Percentiles rank a stretch among this genome's conserved stretches.
These are phyloP conservation scores for Toxoplasma gondii DNA, from an alignment of 169 alveolate species.

Conservation along the genomic window DNA sequence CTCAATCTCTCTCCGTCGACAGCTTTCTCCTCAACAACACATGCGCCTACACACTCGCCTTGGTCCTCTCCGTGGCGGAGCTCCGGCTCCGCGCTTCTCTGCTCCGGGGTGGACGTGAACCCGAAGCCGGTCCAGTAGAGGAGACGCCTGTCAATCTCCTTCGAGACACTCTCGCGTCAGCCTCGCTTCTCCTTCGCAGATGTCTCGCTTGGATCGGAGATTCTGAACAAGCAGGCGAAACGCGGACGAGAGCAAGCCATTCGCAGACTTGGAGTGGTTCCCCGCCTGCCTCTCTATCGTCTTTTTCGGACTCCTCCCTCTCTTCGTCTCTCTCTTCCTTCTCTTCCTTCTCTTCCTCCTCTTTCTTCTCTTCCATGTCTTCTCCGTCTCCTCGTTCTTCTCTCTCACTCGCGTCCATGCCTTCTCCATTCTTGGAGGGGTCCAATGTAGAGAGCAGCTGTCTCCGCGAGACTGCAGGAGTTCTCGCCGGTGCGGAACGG, in stretches of 20 bases:
- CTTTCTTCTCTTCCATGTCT: neutral
- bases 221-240: no score
- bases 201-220: no score
- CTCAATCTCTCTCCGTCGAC: constrained; percentile 25
- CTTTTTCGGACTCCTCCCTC: neutral
- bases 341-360: no score
- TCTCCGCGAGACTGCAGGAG: neutral
- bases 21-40: constrained; percentile 63
- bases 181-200: neutral
- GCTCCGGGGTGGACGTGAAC: constrained; percentile 43
- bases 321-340: neutral
- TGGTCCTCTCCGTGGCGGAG: constrained; percentile 61
- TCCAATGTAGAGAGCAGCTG: neutral
- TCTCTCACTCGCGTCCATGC: neutral
- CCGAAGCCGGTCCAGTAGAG: neutral
- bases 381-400: neutral
- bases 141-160: neutral
- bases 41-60: constrained; percentile 48
- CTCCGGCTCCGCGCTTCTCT: constrained; percentile 51
- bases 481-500: neutral
- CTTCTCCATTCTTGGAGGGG: neutral
- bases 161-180: neutral
- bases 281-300: neutral
- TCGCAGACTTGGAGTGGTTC: neutral
- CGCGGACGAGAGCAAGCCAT: no score